Conservation (phyloP, 225 moss, liverwort and hornwort genomes). For the Marchantia polymorpha region DNA sequence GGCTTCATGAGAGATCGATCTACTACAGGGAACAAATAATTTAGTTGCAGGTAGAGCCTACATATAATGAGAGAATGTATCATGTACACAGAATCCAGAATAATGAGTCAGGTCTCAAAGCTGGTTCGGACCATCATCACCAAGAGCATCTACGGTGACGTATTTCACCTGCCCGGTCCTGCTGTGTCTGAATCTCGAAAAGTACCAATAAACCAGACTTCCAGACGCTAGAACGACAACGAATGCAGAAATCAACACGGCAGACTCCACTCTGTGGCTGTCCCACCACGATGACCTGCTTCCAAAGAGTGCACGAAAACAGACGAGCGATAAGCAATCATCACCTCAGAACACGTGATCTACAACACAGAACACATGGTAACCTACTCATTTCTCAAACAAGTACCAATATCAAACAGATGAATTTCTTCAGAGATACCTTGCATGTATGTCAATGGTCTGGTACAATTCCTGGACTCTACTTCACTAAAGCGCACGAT, state of each 20-base stretch:
- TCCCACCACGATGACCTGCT: constrained; percentile 28
- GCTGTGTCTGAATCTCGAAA: constrained; percentile 32
- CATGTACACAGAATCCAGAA: constrained; percentile 14
- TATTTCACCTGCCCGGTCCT: constrained; percentile 37
- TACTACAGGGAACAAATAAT: constrained; percentile 2
- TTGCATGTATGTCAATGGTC: background rate
- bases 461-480: background rate
- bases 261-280: constrained; percentile 18
- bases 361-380: background rate
- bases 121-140: constrained; percentile 32
- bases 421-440: background rate
- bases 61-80: constrained; percentile 6
- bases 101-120: constrained; percentile 27
- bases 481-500: background rate
- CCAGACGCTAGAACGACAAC: constrained; percentile 20
- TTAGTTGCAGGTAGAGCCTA: constrained; percentile 20
- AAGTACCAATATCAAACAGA: background rate
- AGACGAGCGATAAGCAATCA: background rate
- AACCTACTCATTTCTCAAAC: no score
- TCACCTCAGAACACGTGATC: background rate
- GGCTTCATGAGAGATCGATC: background rate
- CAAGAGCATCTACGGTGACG: constrained; percentile 31
- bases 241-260: constrained; percentile 20
- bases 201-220: constrained; percentile 25
- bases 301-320: background rate